Conservation (phyloP, 2,329 filamentous ascomycete species). For the Escovopsis sp. region DNA sequence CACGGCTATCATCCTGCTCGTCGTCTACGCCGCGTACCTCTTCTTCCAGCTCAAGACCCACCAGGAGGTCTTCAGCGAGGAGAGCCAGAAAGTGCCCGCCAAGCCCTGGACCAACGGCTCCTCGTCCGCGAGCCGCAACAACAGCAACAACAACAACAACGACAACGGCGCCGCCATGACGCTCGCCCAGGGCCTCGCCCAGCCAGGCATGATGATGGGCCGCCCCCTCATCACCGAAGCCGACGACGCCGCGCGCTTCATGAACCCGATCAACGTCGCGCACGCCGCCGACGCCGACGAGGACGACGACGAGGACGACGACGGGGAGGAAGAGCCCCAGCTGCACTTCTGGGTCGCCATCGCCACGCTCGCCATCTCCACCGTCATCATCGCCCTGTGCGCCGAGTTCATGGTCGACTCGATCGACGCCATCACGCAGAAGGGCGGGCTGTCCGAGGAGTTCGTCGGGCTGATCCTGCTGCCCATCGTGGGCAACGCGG, state of each 20-base stretch:
- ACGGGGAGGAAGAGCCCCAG: conserved; percentile 59
- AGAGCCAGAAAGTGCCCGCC: conserved; percentile 61
- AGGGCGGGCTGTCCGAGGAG: conserved; percentile 47
- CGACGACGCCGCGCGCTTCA: conserved; percentile 27
- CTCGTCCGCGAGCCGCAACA: conserved; percentile 2
- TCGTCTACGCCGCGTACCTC: conserved; percentile 73
- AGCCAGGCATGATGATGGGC: conserved; percentile 23
- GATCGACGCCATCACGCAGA: conserved; percentile 50
- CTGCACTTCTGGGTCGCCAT: conserved; percentile 59
- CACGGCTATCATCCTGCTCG: conserved; percentile 62
- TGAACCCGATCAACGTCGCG: conserved; percentile 20
- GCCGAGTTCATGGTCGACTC: conserved; percentile 65
- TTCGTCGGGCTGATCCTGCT: conserved; percentile 70
- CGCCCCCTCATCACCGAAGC: conserved; percentile 15
- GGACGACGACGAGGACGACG: conserved; percentile 35
- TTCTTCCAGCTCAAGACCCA: conserved; percentile 88
- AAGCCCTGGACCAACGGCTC: conserved; percentile 26
- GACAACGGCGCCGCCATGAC: too few relatives aligned
- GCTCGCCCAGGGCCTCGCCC: conserved; percentile 24
- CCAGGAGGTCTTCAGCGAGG: conserved; percentile 60
- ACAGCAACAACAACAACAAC: conserved; percentile 11
- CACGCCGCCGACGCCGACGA: conserved; percentile 48
- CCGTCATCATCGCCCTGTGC: conserved; percentile 66
- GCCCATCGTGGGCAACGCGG: conserved; percentile 71
- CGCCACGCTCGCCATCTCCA: conserved; percentile 54